Base-by-base conservation (phyloP, 495 filamentous ascomycete genomes). In the Tuber borchii region DNA sequence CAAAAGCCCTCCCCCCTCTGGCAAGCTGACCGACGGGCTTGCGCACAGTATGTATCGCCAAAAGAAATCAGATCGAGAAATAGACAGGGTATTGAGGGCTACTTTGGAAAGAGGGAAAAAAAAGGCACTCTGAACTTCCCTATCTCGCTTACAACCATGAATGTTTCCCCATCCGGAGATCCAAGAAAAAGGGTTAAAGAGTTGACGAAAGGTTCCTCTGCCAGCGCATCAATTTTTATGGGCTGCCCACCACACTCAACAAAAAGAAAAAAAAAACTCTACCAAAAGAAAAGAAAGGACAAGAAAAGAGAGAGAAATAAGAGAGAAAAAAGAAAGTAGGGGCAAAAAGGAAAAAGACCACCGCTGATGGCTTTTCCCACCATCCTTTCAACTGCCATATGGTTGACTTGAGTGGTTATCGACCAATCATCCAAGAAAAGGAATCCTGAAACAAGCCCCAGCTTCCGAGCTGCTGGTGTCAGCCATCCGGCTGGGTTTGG, bases 181-280 rank as follows among this genome's bases (percentile, higher is more conserved):
- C 76, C 48, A 74, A 77, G 76, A 77, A 73, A 72, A 74, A 70
- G 73, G 74, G n/a, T 76, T 56, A 48, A 73, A 75, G 71, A 69
- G 76, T 79, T 79, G 78, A 79, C 76, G 78, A 79, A 79, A 79
- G 74, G 74, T 72, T 72, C 75, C 71, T 71, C 71, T 79, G 78
- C 78, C 78, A 79, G 69, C 78, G 78, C 78, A 79, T 79, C 76
- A 76, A 79, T 79, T 79, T 79, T 79, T 79, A 79, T 79, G 78
- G 78, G 48, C 76, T 71, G 37, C 78, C 78, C 78, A 79, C 76
- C 78, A 65, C 73, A 72, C 75, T 79, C 78, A 79, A 79, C 76
- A 79, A 79, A 79, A 72, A 73, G 69, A 46, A 78, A 72, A 76
- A 26, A 51, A 51, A 51, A 51, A 51, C 45, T 46, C 45, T 46